phyloP scores from a whole-genome alignment of 768 basidiomycete species.

The Phanerochaete carnosa region DNA sequence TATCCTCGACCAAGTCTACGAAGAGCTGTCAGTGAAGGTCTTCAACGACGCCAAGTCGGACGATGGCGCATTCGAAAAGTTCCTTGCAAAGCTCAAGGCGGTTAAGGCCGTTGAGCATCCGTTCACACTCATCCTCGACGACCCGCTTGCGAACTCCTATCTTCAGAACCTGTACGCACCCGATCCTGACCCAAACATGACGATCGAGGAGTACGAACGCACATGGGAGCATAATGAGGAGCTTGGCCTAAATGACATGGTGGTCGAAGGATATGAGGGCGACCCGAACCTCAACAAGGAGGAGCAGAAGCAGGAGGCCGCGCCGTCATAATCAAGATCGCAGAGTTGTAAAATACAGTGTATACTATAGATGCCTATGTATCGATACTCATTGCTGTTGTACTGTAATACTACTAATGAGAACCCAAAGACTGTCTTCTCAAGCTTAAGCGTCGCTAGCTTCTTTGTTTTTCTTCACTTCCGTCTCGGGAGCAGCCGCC shows the following conservation, averaged over 20 bases:
- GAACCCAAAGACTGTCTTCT: not conserved
- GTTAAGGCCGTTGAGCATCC: conserved; percentile 74
- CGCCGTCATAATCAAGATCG: not conserved
- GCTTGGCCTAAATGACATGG: conserved; percentile 87
- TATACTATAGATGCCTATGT: conserved; percentile 1
- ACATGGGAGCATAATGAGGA: conserved; percentile 92
- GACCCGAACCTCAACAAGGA: conserved; percentile 11
- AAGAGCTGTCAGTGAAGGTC: conserved; percentile 88
- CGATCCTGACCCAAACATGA: conserved; percentile 94
- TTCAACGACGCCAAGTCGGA: conserved; percentile 66
- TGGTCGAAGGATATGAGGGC: conserved; percentile 68
- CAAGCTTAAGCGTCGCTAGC: not conserved
- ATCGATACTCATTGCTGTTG: conserved; percentile 3
- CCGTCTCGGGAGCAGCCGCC: no score
- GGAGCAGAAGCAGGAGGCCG: not conserved
- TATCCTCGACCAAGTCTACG: conserved; percentile 89
- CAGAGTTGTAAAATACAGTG: not conserved
- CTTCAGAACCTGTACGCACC: conserved; percentile 97
- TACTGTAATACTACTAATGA: not conserved
- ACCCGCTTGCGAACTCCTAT: conserved; percentile 94
- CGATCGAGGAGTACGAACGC: conserved; percentile 76
- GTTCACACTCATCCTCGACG: conserved; percentile 93
- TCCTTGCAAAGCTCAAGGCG: conserved; percentile 73
- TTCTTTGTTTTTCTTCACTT: not conserved
- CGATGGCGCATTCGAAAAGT: conserved; percentile 63